Conservation (phyloP, 768 basidiomycete species). For the Gelatoporia subvermispora region DNA sequence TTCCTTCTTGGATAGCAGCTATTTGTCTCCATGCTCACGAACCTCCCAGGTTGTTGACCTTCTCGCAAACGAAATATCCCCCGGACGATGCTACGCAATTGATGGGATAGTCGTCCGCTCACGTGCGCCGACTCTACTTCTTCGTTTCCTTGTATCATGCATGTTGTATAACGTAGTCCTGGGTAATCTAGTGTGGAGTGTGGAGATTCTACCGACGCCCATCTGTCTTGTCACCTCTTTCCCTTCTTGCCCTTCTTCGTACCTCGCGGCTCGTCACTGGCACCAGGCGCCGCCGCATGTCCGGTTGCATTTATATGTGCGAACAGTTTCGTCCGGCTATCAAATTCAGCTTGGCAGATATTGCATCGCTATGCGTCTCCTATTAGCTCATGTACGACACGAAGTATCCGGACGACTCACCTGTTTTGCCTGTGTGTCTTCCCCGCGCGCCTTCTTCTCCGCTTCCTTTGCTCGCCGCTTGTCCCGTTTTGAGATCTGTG, state of each 20-base stretch:
- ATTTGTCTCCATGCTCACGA: background rate
- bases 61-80: slow-evolving; percentile 94
- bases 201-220: background rate
- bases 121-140: background rate
- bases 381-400: background rate
- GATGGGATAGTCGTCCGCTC: slow-evolving; percentile 56
- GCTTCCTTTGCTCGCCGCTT: slow-evolving; percentile 74
- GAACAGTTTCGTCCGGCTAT: slow-evolving; percentile 72
- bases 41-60: slow-evolving; percentile 75
- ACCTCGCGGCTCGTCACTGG: slow-evolving; percentile 19
- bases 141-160: too few relatives aligned
- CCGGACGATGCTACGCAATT: slow-evolving; percentile 88
- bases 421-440: slow-evolving; percentile 20
- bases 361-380: slow-evolving; percentile 47
- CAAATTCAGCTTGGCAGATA: slow-evolving; percentile 58
- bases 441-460: slow-evolving; percentile 54
- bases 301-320: slow-evolving; percentile 64
- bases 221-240: slow-evolving; percentile 14
- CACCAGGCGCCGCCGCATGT: slow-evolving; percentile 53
- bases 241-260: slow-evolving; percentile 25
- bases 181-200: too few relatives aligned
- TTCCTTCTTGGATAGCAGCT: background rate
- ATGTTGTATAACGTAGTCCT: too few relatives aligned
- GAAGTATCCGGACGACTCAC: slow-evolving; percentile 7
- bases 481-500: slow-evolving; percentile 67